These are phyloP conservation scores for Tetrastigma voinierianum DNA, from an alignment of 164 flowering plant genomes.

Conservation along the genomic window DNA sequence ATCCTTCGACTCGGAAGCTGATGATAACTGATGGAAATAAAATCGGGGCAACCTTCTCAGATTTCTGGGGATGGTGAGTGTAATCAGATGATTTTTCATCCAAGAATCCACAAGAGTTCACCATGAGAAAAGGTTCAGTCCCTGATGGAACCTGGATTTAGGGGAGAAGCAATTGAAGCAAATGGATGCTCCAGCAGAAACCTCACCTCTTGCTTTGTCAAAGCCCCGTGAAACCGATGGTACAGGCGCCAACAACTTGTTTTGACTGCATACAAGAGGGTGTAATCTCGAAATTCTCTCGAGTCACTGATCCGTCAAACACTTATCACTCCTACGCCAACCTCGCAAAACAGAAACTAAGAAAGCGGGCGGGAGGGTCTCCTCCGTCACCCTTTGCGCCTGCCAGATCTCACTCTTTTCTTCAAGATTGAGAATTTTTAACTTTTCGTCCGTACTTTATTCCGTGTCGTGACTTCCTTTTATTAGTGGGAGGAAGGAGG, in stretches of 20 bases:
- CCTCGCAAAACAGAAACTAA: too few relatives aligned
- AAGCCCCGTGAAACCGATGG: slow-evolving; percentile 25
- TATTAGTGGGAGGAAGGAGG: too few relatives aligned
- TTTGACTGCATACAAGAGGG: too few relatives aligned
- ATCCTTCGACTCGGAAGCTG: slow-evolving; percentile 27
- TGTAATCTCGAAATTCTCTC: too few relatives aligned
- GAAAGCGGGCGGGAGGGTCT: too few relatives aligned
- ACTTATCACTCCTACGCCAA: too few relatives aligned
- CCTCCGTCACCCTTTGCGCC: too few relatives aligned
- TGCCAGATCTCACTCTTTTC: too few relatives aligned
- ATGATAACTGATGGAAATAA: slow-evolving; percentile 15
- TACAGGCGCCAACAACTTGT: slow-evolving; percentile 37
- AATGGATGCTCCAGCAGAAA: slow-evolving; percentile 22
- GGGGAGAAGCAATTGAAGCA: slow-evolving; percentile 17
- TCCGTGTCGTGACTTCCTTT: too few relatives aligned
- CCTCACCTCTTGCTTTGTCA: slow-evolving; percentile 15
- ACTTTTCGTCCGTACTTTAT: too few relatives aligned
- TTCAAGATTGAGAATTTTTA: too few relatives aligned
- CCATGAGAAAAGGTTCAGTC: slow-evolving; percentile 18
- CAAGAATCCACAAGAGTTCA: slow-evolving; percentile 19
- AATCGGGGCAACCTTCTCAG: slow-evolving; percentile 15
- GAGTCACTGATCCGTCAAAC: too few relatives aligned
- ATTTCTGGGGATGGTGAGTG: slow-evolving; percentile 22
- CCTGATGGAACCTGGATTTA: slow-evolving; percentile 25
- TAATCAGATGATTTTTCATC: slow-evolving; percentile 12